Base-by-base conservation (phyloP, 345 rosid genomes). In the Sapria himalayana region DNA sequence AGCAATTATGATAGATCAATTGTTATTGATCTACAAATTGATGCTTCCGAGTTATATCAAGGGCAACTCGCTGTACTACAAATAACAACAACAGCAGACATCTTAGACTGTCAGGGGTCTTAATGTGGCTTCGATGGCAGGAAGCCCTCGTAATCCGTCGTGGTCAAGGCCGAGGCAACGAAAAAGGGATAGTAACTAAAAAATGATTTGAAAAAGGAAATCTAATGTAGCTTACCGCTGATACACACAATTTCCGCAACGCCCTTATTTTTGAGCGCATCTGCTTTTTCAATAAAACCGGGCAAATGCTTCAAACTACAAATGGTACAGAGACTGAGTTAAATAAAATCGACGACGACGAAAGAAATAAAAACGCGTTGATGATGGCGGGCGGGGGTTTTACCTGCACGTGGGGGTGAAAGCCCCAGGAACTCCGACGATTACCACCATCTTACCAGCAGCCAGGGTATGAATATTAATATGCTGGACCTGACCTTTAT, bases 371-470 rank as follows among this genome's bases (percentile, higher is more conserved):
- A 23, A 27, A n/a, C n/a, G n/a, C n/a, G n/a, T n/a, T n/a, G n/a
- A n/a, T n/a, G n/a, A n/a, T n/a, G n/a, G n/a, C n/a, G 9, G 20
- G 3, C 18, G 12, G 3, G 32, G 19, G 4, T 3, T 24, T 21
- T 51, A 81, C 98, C 98, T 89, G 86, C 98, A 89, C 36, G 98
- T 89, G 16, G 98, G 95, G 15, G 98, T 89, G 63, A 89, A 89
- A 45, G 98, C 98, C 34, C 98, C 98, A 56, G 98, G 98, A 29
- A 89, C 98, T 19, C 91, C 98, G 36, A 89, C 72, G 52, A 89
- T 55, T 45, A 89, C 22, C 54, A 76, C 66, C 64, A 74, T 82
- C 59, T 82, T 89, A 47, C 92, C 93, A 43, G 84, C 66, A 44
- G 81, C 84, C 31, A 82, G 72, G 25, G 98, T 58, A 72, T 82